Percentiles rank a stretch among this genome's conserved stretches.
These are phyloP conservation scores for Eucalyptus rudis DNA, from an alignment of 345 rosid genomes.

Conservation along the genomic window DNA sequence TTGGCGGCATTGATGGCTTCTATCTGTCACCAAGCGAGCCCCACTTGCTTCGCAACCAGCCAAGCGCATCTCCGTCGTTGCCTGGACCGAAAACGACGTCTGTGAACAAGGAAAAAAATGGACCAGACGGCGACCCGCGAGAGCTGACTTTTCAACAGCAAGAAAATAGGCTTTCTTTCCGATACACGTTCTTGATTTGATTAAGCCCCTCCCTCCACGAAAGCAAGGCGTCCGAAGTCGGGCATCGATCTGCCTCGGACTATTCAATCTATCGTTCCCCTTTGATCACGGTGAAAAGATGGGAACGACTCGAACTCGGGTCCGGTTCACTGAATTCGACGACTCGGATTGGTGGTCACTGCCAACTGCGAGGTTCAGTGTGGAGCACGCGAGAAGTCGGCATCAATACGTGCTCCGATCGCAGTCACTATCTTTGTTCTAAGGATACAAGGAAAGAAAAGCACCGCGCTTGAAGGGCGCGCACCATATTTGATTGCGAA, in stretches of 20 bases:
- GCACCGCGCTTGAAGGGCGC: not conserved
- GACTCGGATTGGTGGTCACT: too few species aligned
- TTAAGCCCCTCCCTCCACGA: not conserved
- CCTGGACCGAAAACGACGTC: not conserved
- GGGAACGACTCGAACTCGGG: not conserved
- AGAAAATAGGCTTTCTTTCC: not conserved
- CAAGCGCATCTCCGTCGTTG: not conserved
- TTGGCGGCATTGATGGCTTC: not conserved
- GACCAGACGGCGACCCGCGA: not conserved
- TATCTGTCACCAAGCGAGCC: not conserved
- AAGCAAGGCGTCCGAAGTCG: not conserved
- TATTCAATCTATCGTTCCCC: not conserved
- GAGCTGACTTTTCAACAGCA: not conserved
- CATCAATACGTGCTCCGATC: not conserved
- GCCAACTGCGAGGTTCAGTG: not conserved
- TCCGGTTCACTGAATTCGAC: not conserved
- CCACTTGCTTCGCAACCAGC: not conserved
- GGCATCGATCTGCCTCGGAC: not conserved
- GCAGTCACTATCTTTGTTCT: not conserved
- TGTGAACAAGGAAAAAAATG: not conserved
- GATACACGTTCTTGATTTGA: not conserved
- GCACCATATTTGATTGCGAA: not conserved
- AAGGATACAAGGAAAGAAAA: not conserved
- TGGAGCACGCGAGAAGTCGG: not conserved
- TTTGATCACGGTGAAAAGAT: not conserved